Evolutionary conservation across 306 rosid genomes (phyloP), one percentile per base, ranked within the genome.

Genomic region (Corylus avellana): DNA sequence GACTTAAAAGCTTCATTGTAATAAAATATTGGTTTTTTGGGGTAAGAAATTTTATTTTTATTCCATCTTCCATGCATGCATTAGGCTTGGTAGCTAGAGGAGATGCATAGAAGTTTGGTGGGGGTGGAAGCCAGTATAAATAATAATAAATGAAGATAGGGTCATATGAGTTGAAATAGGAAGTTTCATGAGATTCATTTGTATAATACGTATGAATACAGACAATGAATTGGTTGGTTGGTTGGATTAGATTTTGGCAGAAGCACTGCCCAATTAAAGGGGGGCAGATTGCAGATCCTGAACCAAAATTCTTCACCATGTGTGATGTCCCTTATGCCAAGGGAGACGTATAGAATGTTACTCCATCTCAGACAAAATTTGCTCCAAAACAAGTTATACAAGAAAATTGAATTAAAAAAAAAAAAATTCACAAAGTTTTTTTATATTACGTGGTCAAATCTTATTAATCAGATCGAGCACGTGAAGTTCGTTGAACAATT

Each of bases 201-300:
- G 32, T 39, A 12, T 37, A 55, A 20, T 20, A 63, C 59, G 35
- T 25, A 55, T 66, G 78, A 76, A 76, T 77, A 63, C 77, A 77
- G 84, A 77, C 74, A 77, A 80, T 67, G 74, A 69, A 77, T 66
- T 77, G 58, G 85, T 66, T 77, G 25, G 25, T 22, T 22, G 73
- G 73, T 75, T 79, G 73, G 85, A 82, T 82, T 77, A 50, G 80
- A 77, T 80, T 53, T 77, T 80, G 80, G 78, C 70, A 74, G 79
- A 20, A 48, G 32, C 0, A 32, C 35, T 49, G 11, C 75, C 75
- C 12, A 69, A 84, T 49, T 80, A 74, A 72, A 73, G 76, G 69
- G 76, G 80, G 76, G 76, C 84, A 84, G 84, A 73, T 84, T 0
- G 20, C 56, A 54, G 46, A 70, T 70, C 39, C 57, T 62, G 73